Evolutionary conservation across 2,329 filamentous ascomycete species (phyloP).

Genomic region (Fonsecaea multimorphosa): DNA sequence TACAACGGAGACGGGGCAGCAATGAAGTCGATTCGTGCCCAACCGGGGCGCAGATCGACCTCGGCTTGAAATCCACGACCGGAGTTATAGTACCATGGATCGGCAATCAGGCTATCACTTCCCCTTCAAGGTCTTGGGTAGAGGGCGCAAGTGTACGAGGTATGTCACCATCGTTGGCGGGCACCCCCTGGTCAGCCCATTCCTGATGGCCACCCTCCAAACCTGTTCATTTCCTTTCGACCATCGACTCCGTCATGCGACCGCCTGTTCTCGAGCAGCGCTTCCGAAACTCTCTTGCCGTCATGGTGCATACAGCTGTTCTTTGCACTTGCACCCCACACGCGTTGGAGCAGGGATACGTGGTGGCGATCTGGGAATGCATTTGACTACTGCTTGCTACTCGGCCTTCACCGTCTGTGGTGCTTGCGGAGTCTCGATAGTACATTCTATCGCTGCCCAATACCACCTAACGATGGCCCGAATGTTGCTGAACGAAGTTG

Average conservation of each 20-base stretch:
- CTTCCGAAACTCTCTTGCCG: neutral
- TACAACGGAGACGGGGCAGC: conserved; percentile 8
- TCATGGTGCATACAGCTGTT: neutral
- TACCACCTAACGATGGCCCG: neutral
- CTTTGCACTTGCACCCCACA: neutral
- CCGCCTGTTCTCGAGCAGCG: neutral
- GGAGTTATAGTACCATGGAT: conserved; percentile 5
- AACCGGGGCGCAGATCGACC: conserved; percentile 31
- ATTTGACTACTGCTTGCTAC: neutral
- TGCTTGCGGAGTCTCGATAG: neutral
- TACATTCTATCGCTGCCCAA: conserved; percentile 2
- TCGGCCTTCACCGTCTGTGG: neutral
- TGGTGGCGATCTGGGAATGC: neutral
- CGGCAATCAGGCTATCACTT: conserved; percentile 13
- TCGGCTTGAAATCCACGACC: conserved; percentile 10
- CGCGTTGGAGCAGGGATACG: neutral
- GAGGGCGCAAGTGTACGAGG: neutral
- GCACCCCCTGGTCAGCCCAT: neutral
- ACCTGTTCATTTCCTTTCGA: neutral
- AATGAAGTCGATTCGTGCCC: conserved; percentile 32
- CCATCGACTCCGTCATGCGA: neutral
- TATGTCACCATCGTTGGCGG: neutral
- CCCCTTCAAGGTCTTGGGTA: conserved; percentile 5
- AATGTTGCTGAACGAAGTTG: neutral
- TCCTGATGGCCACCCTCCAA: neutral